phyloP scores from a whole-genome alignment of 108 stramenopile species.

The Mediolabrus comicus region DNA sequence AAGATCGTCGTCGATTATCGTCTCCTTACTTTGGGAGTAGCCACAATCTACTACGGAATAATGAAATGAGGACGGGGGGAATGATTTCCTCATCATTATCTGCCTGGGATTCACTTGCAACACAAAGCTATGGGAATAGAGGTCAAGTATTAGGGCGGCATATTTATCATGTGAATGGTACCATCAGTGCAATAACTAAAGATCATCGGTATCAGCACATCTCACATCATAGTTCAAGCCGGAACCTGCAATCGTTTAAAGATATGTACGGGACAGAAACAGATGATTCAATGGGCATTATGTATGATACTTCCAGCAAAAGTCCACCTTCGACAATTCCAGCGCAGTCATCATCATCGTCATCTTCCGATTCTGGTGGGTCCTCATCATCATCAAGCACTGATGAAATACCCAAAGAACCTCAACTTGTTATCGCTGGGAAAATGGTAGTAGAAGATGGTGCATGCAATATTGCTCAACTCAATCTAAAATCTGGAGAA shows the following conservation, averaged over 20 bases:
- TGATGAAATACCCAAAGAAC: slow-evolving; percentile 35
- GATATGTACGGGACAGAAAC: background rate
- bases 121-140: no score
- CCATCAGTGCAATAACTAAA: background rate
- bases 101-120: no score
- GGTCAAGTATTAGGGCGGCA: background rate
- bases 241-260: background rate
- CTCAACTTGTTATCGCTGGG: slow-evolving; percentile 83
- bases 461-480: slow-evolving; percentile 83
- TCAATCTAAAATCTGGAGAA: slow-evolving; percentile 59
- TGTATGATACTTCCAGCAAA: background rate
- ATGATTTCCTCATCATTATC: no score
- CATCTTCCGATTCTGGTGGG: background rate
- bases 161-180: background rate
- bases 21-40: no score
- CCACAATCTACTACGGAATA: no score
- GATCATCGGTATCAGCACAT: background rate
- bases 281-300: background rate
- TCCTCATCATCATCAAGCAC: slow-evolving; percentile 3
- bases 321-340: background rate
- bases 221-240: background rate
- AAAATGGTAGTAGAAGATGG: slow-evolving; percentile 82
- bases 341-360: background rate
- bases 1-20: no score
- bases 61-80: no score